Evolutionary conservation across 768 basidiomycete genomes (phyloP).

Genomic region (Hypholoma sublateritium): DNA sequence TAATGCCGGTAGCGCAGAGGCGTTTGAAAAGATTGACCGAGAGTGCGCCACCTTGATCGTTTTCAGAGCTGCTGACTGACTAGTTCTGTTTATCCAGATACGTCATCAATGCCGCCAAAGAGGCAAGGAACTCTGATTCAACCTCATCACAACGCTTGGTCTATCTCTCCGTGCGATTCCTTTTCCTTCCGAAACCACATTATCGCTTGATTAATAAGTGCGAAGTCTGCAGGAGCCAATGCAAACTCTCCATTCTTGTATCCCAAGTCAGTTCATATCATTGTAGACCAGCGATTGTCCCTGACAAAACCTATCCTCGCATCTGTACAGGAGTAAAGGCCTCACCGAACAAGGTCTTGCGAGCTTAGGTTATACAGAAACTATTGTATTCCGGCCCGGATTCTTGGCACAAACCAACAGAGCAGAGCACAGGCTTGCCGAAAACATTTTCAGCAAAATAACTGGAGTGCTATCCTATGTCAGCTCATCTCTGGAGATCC

Average conservation of each 20-base stretch:
- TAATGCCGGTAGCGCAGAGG: conserved; percentile 58
- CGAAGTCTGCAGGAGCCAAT: conserved; percentile 49
- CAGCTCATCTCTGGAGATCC: conserved; percentile 39
- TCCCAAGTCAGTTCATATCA: conserved; percentile 31
- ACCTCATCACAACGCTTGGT: conserved; percentile 56
- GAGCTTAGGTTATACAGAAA: conserved; percentile 65
- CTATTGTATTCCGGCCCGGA: conserved; percentile 68
- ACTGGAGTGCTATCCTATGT: conserved; percentile 37
- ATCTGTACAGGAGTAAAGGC: conserved; percentile 62
- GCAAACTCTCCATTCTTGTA: conserved; percentile 54
- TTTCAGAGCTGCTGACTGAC: not conserved
- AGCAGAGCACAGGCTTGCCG: conserved; percentile 34
- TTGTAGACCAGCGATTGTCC: too few relatives aligned
- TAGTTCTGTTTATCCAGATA: conserved; percentile 42
- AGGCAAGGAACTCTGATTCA: conserved; percentile 52
- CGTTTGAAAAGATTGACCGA: conserved; percentile 77
- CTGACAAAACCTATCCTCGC: too few relatives aligned
- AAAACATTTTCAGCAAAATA: conserved; percentile 33
- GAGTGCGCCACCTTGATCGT: conserved; percentile 44
- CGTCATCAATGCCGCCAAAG: conserved; percentile 71
- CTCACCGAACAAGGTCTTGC: conserved; percentile 71
- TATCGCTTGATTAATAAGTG: not conserved
- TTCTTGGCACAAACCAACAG: conserved; percentile 51
- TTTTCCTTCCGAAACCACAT: not conserved
- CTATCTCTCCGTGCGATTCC: conserved; percentile 64